phyloP scores from a whole-genome alignment of 1,284 basidiomycete species.

The Singerocomus rubriflavus region DNA sequence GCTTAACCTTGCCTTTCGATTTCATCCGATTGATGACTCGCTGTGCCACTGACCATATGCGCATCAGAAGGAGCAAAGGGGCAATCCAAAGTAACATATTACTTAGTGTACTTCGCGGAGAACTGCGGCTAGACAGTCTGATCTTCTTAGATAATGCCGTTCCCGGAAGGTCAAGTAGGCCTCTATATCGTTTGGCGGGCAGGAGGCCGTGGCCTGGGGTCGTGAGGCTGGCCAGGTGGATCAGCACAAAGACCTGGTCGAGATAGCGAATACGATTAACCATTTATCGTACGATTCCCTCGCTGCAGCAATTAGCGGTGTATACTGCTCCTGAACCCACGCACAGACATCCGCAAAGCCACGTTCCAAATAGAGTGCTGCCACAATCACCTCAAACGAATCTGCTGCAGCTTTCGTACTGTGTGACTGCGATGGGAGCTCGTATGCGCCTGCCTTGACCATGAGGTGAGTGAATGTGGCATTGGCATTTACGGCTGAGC shows the following conservation, averaged over 20 bases:
- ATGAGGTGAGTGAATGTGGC: conserved; percentile 33
- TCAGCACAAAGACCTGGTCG: conserved; percentile 6
- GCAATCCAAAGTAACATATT: conserved; percentile 3
- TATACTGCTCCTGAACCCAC: conserved; percentile 32
- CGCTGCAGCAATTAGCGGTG: conserved; percentile 26
- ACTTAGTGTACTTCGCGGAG: conserved; percentile 22
- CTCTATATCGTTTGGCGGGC: conserved; percentile 17
- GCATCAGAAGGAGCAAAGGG: conserved; percentile 9
- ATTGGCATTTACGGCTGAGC: conserved; percentile 31
- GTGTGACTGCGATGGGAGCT: conserved; percentile 21
- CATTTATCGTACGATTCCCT: conserved; percentile 22
- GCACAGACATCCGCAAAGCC: conserved; percentile 26
- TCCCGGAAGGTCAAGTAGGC: not conserved
- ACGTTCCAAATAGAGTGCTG: conserved; percentile 29
- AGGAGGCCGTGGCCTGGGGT: not conserved
- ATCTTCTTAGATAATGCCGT: conserved; percentile 23
- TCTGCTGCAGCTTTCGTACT: conserved; percentile 28
- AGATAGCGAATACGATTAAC: conserved; percentile 1
- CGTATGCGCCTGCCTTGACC: conserved; percentile 27
- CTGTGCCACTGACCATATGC: conserved; percentile 24
- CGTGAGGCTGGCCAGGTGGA: conserved; percentile 11
- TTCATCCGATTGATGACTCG: conserved; percentile 28
- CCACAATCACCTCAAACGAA: conserved; percentile 33
- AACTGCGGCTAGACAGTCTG: conserved; percentile 16
- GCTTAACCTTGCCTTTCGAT: conserved; percentile 29